Conservation (phyloP, 345 rosid genomes). For the Lenwebbia sp. region DNA sequence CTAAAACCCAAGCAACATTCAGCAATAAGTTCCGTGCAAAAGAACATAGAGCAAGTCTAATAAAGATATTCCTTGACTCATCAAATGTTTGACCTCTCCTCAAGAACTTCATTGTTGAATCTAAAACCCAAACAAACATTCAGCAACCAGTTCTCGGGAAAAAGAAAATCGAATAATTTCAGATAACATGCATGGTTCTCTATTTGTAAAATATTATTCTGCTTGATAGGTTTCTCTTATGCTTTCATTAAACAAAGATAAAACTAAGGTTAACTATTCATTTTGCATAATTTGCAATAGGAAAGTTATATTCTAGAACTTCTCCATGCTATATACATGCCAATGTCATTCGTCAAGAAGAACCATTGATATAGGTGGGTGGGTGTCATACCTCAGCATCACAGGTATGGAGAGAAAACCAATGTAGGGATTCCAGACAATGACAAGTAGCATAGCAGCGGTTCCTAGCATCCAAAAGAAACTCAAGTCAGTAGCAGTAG, state of each 20-base stretch:
- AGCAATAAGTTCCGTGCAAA: not conserved
- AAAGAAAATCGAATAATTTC: not conserved
- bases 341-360: not conserved
- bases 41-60: not conserved
- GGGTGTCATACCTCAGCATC: constrained; percentile 45
- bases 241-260: not conserved
- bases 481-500: not conserved
- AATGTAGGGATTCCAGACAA: constrained; percentile 68
- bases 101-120: not conserved
- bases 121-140: not conserved
- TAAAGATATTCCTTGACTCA: not conserved
- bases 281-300: not conserved
- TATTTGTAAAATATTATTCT: not conserved
- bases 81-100: not conserved
- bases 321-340: not conserved
- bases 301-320: not conserved
- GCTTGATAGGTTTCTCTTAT: not conserved
- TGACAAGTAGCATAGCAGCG: constrained; percentile 78
- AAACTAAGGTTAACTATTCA: not conserved
- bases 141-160: not conserved
- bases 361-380: not conserved
- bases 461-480: constrained; percentile 37
- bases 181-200: not conserved
- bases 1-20: not conserved
- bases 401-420: constrained; percentile 52